Evolutionary conservation across 129 eudicot species (phyloP), one percentile per base, ranked within the genome.

Genomic region (Pulicaria dysenterica): DNA sequence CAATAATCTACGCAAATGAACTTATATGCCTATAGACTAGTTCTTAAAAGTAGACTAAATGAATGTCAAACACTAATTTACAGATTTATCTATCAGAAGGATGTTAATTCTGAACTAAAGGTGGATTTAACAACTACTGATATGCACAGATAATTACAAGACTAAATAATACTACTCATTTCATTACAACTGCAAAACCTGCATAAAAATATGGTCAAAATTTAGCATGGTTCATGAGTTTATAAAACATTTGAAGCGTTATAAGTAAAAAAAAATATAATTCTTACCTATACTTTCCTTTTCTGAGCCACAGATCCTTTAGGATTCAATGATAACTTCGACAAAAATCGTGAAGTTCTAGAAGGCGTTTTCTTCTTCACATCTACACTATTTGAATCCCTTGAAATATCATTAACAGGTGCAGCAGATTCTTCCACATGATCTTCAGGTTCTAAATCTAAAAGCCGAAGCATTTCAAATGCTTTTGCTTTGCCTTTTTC

Each of bases 401-500:
- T 70, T 6, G 73, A n/a, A 44, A 48, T 39, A 49, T 73, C 81
- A 50, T 50, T 44, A 69, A 83, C 74, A 12, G 85, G 53, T 38
- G 17, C 75, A 3, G 57, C 54, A 14, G 72, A 37, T 53, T 85
- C 86, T 70, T 79, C 79, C n/a, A 64, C 85, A n/a, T 15, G 3
- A 0, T 80, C 74, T 53, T 62, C 78, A 58, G 55, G 48, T 8
- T 74, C 74, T 7, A 78, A 8, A 9, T 74, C 79, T 82, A 91
- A 77, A 37, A 85, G 66, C 40, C 92, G 75, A 37, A 86, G 87
- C 72, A 91, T 76, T 81, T 91, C 92, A 31, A 55, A 62, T 17
- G 97, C 95, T 72, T 60, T 69, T 6, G 76, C 80, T 82, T 80
- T 86, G 48, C 83, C 95, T 60, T 61, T 84, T 6, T 87, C 83